Base-by-base conservation (phyloP, 2,329 filamentous ascomycete species). In the Aspergillus novofumigatus region DNA sequence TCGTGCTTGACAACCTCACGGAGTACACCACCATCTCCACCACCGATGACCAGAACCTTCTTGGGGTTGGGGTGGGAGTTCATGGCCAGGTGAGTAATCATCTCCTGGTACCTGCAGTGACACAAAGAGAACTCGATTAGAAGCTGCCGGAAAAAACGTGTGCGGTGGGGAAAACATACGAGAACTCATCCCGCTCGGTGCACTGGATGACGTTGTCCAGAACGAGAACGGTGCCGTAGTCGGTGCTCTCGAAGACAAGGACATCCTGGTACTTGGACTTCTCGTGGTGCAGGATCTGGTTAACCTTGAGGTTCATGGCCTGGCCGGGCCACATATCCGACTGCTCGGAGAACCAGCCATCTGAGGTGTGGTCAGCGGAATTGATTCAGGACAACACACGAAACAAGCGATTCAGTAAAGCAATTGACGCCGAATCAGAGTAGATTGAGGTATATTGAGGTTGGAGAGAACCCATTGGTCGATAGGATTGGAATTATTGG, bases 301-400 rank as follows among this genome's bases (percentile, higher is more conserved):
- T 93, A 79, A 99, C 94, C 80, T 90, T 92, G 75, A 96, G 88
- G 68, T 90, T 97, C 93, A 97, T 97, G 76, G 94, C 94, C 83
- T 97, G 94, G 76, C 94, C 91, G 62, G 94, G 93, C 94, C 94
- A 99, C 93, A 99, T 97, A 74, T 94, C 83, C 69, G 90, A 96
- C 80, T 96, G 92, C 82, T 99, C 94, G 78, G 92, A 90, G 89
- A 99, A 99, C 94, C 94, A 99, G 81, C 93, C 94, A 96, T 97
- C 94, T 96, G 67, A 17, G 58, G 61, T n/a, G 51, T 49, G 21
- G 56, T 65, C 59, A 53, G 59, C 42, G 44, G 9, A 11, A 25
- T 26, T 47, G 20, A 47, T 47, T 25, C 11, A 23, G 5, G 21
- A 11, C 9, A 23, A 3, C 20, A 14, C 41, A 10, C 10, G 25